Base-by-base conservation (phyloP, 2,329 filamentous ascomycete species). In the Bimuria novae-zelandiae region DNA sequence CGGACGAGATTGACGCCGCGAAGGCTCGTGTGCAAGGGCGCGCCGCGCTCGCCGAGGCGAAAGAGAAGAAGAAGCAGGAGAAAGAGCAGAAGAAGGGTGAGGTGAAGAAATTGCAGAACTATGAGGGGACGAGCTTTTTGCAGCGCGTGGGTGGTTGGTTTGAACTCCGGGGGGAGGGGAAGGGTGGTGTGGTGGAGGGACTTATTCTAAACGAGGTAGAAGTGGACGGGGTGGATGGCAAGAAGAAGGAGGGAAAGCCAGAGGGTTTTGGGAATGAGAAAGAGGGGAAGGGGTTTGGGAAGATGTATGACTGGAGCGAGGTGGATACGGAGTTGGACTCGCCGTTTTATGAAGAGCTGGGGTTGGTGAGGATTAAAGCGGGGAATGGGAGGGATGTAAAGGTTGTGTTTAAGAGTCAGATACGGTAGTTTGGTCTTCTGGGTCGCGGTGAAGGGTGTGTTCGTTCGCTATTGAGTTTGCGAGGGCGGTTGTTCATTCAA, bases 1-100 rank as follows among this genome's bases (percentile, higher is more conserved):
- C 30, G 0, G 52, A 58, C 30, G 61, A 62, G 41, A n/a, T 41
- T 17, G 44, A 42, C 1, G 21, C 39, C 10, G 40, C 53, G 1
- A 29, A 37, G n/a, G 7, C 14, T n/a, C n/a, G 19, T 10, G 19
- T 27, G 7, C 14, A 25, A 22, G 29, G 29, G 17, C 25, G 7
- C 7, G 16, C 6, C 7, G 42, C 29, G 11, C 12, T 45, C 14
- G 19, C 27, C 7, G 30, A 35, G 12, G 14, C 17, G 4, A 30
- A 27, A 41, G 39, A 11, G 21, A 4, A 14, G 23, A 19, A 21
- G 10, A 7, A 16, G 21, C 22, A 27, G 12, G 22, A 41, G 4
- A 16, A 21, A 21, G 7, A 19, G 17, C 10, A 10, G 8, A 35
- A 23, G 21, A 16, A 17, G 7, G 30, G 3, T 23, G 33, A 27